These are phyloP conservation scores for Monilinia fructigena DNA, from an alignment of 2,329 filamentous ascomycete species.

Conservation along the genomic window DNA sequence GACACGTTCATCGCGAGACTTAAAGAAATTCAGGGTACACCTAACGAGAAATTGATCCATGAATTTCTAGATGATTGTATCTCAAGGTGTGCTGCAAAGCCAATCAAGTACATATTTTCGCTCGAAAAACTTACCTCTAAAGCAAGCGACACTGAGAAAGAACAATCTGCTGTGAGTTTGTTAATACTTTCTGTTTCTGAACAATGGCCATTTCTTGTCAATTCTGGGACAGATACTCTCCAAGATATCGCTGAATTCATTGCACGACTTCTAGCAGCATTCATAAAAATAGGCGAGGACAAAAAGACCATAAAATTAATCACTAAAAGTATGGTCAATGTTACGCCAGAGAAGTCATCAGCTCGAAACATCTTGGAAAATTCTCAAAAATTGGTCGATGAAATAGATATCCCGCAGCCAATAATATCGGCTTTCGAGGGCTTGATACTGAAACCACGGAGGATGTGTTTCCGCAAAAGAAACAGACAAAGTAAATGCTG, in stretches of 20 bases:
- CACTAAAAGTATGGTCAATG: constrained; percentile 44
- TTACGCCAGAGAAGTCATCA: constrained; percentile 44
- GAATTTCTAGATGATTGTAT: constrained; percentile 81
- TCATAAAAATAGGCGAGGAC: constrained; percentile 54
- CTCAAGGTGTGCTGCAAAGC: constrained; percentile 69
- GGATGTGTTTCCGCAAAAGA: constrained; percentile 25
- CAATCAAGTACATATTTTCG: constrained; percentile 80
- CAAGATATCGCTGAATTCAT: constrained; percentile 57
- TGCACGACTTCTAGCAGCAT: constrained; percentile 54
- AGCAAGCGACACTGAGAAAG: constrained; percentile 37
- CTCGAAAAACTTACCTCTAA: constrained; percentile 53
- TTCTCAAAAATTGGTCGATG: constrained; percentile 35
- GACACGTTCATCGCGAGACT: constrained; percentile 47
- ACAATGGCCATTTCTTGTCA: constrained; percentile 70
- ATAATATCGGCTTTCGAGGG: neutral
- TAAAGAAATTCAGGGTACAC: constrained; percentile 35
- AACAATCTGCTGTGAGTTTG: constrained; percentile 55
- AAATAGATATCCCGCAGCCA: constrained; percentile 30
- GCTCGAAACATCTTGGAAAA: constrained; percentile 33
- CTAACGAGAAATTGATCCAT: constrained; percentile 53
- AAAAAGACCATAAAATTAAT: constrained; percentile 47
- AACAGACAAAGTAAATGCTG: constrained; percentile 25
- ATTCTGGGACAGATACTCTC: constrained; percentile 48
- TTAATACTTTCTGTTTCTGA: constrained; percentile 70
- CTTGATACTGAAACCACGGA: neutral